Evolutionary conservation across 768 basidiomycete genomes (phyloP).

Genomic region (Lactarius trivialis): DNA sequence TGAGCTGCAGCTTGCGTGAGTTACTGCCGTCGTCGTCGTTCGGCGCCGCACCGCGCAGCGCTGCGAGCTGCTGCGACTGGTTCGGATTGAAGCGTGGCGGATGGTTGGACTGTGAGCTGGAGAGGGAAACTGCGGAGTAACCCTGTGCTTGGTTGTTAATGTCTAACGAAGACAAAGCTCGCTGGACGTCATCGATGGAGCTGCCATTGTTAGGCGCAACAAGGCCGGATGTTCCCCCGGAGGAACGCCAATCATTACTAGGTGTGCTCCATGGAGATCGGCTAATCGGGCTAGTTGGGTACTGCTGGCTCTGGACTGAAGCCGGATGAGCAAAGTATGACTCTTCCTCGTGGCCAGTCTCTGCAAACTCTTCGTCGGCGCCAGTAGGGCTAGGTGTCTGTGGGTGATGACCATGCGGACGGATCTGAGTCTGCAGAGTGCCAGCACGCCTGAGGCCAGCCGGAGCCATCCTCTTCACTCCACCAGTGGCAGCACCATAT

Average conservation of each 20-base stretch:
- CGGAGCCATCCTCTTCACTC: constrained; percentile 40
- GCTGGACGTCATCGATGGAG: constrained; percentile 67
- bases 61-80: constrained; percentile 36
- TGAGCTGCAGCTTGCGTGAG: constrained; percentile 47
- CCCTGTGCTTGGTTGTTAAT: constrained; percentile 36
- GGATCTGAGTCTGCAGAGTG: constrained; percentile 51
- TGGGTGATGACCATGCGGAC: constrained; percentile 32
- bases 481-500: constrained; percentile 52
- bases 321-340: constrained; percentile 43
- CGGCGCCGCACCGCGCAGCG: constrained; percentile 36
- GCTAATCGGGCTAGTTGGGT: constrained; percentile 52
- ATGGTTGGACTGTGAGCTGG: constrained; percentile 47
- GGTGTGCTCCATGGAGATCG: constrained; percentile 60
- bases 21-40: constrained; percentile 33
- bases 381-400: constrained; percentile 43
- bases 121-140: constrained; percentile 27
- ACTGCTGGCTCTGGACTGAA: constrained; percentile 30
- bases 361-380: constrained; percentile 54
- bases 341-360: constrained; percentile 50
- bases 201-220: constrained; percentile 27
- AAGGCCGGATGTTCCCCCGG: constrained; percentile 30
- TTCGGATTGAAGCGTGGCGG: constrained; percentile 60
- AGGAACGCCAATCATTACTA: constrained; percentile 54
- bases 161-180: constrained; percentile 65
- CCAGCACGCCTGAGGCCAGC: constrained; percentile 66